Evolutionary conservation across 345 rosid genomes (phyloP), one percentile per base, ranked within the genome.

Genomic region (Carallia brachiata): DNA sequence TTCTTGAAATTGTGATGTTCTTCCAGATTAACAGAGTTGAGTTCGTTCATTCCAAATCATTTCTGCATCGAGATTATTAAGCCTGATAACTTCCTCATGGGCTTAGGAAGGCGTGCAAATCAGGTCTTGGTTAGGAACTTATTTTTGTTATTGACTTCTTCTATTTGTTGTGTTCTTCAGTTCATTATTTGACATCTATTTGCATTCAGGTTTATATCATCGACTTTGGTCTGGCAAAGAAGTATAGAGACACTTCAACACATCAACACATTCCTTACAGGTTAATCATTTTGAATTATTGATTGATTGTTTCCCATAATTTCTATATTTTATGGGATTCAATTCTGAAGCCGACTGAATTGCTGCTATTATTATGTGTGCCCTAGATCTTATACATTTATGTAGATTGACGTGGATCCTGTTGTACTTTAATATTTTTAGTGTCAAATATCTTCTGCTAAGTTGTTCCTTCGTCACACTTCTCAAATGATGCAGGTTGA

Each of bases 81-180:
- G 81, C 93, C 97, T 17, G 97, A 92, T 75, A 92, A 92, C 82
- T 92, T 92, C 78, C 88, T 92, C 27, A 92, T 90, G 96, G 97
- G 97, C 62, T 88, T 92, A 34, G 97, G 96, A 63, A 82, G 90
- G 74, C 96, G 92, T 28, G 96, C 93, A 4, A 90, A 88, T 78
- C 91, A 86, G 96, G 96, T 92, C 34, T 52, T 66, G 37, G 50
- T 78, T 68, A 62, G 57, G 53, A 70, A 48, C 55, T 6, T 48
- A 2, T 65, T 66, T 67, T 74, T 62, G 4, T 72, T 52, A 18
- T 23, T 36, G 2, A 18, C 27, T 52, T 40, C 18, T 48, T 27
- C 36, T 73, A 57, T 59, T 23, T 73, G 23, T 67, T 1, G 34
- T 28, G n/a, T 19, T 32, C 70, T 39, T 6, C 52, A 59, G 23